Conservation (phyloP, 768 basidiomycete species). For the Zangia roseola region DNA sequence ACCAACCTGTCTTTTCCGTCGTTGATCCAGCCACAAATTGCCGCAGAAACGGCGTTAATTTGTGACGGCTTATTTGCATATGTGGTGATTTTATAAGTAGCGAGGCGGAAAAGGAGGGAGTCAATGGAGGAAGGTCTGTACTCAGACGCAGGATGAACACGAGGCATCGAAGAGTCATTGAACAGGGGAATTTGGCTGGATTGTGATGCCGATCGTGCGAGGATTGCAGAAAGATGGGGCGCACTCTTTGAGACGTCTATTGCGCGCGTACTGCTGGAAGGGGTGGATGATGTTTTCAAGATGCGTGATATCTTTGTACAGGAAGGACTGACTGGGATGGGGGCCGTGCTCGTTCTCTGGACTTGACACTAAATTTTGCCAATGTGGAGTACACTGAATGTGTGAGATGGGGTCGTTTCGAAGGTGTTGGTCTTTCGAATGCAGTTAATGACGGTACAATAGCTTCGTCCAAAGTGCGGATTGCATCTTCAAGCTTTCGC, state of each 20-base stretch:
- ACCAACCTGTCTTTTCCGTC: conserved; percentile 78
- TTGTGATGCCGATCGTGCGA: conserved; percentile 61
- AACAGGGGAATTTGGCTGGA: conserved; percentile 49
- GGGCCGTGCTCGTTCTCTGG: conserved; percentile 43
- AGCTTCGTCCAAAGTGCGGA: conserved; percentile 67
- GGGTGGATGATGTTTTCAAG: not conserved
- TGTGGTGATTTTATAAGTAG: conserved; percentile 76
- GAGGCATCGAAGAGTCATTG: conserved; percentile 35
- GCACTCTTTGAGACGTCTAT: conserved; percentile 51
- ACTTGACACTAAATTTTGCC: conserved; percentile 71
- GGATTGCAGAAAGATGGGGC: conserved; percentile 69
- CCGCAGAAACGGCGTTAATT: conserved; percentile 77
- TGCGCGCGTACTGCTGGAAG: conserved; percentile 6
- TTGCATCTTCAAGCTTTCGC: conserved; percentile 83
- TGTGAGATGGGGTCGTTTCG: conserved; percentile 53
- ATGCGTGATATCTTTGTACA: not conserved
- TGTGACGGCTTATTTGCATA: conserved; percentile 74
- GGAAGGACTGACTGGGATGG: conserved; percentile 19
- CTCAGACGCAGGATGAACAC: conserved; percentile 43
- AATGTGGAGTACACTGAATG: conserved; percentile 75
- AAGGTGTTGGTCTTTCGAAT: conserved; percentile 35
- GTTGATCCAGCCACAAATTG: conserved; percentile 83
- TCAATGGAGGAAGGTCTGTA: conserved; percentile 77
- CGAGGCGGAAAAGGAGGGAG: conserved; percentile 70
- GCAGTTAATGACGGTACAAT: conserved; percentile 41